Conservation (phyloP, 2,329 filamentous ascomycete genomes). For the Pseudogymnoascus sp. region DNA sequence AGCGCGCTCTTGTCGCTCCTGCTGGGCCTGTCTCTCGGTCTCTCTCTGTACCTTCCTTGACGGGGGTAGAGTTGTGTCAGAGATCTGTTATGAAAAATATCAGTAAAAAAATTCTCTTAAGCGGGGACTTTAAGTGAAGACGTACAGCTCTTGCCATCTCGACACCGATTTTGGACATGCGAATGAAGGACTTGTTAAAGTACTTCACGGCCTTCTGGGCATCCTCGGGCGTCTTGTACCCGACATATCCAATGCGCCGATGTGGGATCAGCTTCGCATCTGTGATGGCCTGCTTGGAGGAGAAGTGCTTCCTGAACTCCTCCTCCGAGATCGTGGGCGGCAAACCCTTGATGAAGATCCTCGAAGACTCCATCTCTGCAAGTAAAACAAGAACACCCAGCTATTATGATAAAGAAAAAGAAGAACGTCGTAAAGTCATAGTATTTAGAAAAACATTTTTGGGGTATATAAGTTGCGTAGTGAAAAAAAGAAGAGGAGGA, state of each 20-base stretch:
- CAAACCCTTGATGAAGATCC: conserved; percentile 72
- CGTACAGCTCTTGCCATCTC: conserved; percentile 79
- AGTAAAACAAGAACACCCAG: background rate
- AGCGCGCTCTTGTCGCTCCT: conserved; percentile 20
- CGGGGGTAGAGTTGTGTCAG: conserved; percentile 33
- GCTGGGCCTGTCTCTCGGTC: conserved; percentile 27
- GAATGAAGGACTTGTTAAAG: conserved; percentile 92
- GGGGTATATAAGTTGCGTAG: background rate
- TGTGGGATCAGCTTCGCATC: conserved; percentile 88
- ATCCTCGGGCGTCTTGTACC: conserved; percentile 77
- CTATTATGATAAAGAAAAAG: conserved; percentile 7
- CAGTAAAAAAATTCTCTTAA: background rate
- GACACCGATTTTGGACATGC: conserved; percentile 89
- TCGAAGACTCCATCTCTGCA: conserved; percentile 46
- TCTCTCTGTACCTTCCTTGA: conserved; percentile 35
- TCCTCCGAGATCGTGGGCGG: conserved; percentile 80
- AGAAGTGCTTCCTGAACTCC: conserved; percentile 85
- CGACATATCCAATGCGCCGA: conserved; percentile 90
- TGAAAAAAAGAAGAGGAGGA: background rate
- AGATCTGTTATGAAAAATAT: conserved; percentile 24
- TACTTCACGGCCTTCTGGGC: conserved; percentile 82
- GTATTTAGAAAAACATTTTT: background rate
- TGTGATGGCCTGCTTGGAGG: conserved; percentile 68
- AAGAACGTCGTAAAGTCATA: conserved; percentile 11
- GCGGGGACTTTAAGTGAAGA: conserved; percentile 15